Evolutionary conservation across 179 eudicot species (phyloP), one percentile per base, ranked within the genome.

Genomic region (Gypsophila paniculata): DNA sequence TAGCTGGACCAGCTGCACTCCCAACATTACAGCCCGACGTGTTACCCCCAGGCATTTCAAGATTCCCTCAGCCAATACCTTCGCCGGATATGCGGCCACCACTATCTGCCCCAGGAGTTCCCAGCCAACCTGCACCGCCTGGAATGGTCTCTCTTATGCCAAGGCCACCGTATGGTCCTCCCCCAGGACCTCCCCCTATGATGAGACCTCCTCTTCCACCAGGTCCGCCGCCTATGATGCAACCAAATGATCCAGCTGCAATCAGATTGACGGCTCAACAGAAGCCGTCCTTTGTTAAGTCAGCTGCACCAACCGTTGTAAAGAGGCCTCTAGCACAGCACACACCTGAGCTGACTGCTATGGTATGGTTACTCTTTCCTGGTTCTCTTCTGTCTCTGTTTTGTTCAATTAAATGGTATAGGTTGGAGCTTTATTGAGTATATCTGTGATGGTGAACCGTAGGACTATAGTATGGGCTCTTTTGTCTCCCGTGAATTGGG

Each of bases 261-360:
- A 13, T 74, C 52, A 80, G 88, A 74, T 89, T 85, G 71, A 65
- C 83, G 59, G 89, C 61, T 21, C 82, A 96, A 67, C 98, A 83
- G 72, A 91, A 91, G 75, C 97, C 98, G 63, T 93, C 98, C 38
- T 93, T 86, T 80, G 86, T 93, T 54, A 93, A 93, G 79, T 86
- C 98, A 61, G 98, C 98, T 80, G 97, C 97, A 71, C 90, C 98
- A 46, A 93, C 98, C 42, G 97, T 93, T 71, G 96, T 93, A 21
- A 93, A 93, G 90, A 89, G 94, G 82, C 98, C 98, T 76, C 85
- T 93, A 34, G 98, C 98, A 61, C 98, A 93, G 85, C 98, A 93
- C 78, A 93, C 96, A 71, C 98, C 98, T 18, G 97, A 89, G 74
- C 93, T 93, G 29, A 93, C 98, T 58, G 80, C 98, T 65, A 93